phyloP scores from a whole-genome alignment of 1,139 yeast genomes.

The Hansenula sp. region DNA sequence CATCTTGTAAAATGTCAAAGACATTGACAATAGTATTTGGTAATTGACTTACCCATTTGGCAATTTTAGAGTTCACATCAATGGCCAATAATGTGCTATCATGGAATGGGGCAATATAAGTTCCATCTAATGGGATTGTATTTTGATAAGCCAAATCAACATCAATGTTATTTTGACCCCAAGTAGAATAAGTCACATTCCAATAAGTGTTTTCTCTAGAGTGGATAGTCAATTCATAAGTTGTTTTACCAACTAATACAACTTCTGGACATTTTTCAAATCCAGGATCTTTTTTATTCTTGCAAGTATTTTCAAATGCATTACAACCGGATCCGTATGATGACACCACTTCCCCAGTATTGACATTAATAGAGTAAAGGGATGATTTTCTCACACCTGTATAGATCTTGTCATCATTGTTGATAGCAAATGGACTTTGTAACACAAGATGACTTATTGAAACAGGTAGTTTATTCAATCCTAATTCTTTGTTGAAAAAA shows the following conservation, averaged over 20 bases:
- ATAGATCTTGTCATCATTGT: slow-evolving; percentile 83
- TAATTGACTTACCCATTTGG: slow-evolving; percentile 70
- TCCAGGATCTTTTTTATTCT: slow-evolving; percentile 3
- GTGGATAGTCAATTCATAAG: slow-evolving; percentile 56
- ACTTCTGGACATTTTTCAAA: slow-evolving; percentile 17
- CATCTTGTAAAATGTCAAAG: slow-evolving; percentile 58
- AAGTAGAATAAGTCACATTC: slow-evolving; percentile 83
- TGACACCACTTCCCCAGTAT: slow-evolving; percentile 72
- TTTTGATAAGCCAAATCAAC: slow-evolving; percentile 51
- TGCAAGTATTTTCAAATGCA: neutral
- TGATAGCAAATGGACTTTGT: slow-evolving; percentile 76
- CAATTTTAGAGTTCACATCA: slow-evolving; percentile 59
- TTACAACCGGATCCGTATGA: slow-evolving; percentile 51
- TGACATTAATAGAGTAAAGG: slow-evolving; percentile 67
- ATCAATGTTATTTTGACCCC: slow-evolving; percentile 93
- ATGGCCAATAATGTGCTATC: slow-evolving; percentile 68
- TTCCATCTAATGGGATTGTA: slow-evolving; percentile 57
- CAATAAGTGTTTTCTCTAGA: slow-evolving; percentile 68
- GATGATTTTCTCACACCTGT: slow-evolving; percentile 83
- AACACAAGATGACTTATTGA: slow-evolving; percentile 73
- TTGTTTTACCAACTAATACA: slow-evolving; percentile 35
- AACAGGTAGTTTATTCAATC: slow-evolving; percentile 79
- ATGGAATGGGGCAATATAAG: slow-evolving; percentile 81
- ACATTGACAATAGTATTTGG: slow-evolving; percentile 68
- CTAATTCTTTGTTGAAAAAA: slow-evolving; percentile 72